phyloP scores from a whole-genome alignment of 768 basidiomycete species.

The Trametes villosa region DNA sequence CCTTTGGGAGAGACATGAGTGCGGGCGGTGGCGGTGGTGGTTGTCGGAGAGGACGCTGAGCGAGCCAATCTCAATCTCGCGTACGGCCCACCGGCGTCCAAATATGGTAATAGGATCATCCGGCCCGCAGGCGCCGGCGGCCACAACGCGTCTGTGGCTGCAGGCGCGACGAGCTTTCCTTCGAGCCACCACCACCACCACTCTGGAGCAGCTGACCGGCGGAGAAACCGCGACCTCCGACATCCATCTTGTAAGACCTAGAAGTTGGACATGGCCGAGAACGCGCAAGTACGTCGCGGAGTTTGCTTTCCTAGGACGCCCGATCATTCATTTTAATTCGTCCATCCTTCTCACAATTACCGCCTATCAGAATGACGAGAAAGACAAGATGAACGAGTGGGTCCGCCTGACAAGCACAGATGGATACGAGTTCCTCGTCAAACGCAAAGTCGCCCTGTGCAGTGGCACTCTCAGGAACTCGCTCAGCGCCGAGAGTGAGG shows the following conservation, averaged over 20 bases:
- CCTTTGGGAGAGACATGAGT: conserved; percentile 59
- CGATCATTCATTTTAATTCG: no score
- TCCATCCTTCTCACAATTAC: not conserved
- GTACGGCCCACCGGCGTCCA: not conserved
- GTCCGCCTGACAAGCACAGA: conserved; percentile 77
- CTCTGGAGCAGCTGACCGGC: no score
- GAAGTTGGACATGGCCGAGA: conserved; percentile 13
- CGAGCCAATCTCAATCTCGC: not conserved
- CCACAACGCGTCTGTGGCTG: no score
- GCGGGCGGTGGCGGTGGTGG: conserved; percentile 4
- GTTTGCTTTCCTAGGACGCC: conserved; percentile 7
- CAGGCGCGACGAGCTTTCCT: no score
- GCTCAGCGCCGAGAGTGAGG: conserved; percentile 72
- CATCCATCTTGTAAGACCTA: no score
- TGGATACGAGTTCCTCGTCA: conserved; percentile 81
- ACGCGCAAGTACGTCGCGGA: conserved; percentile 8
- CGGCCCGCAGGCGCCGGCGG: no score
- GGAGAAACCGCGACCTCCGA: no score
- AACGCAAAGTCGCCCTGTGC: conserved; percentile 70
- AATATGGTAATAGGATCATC: not conserved
- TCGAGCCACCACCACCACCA: no score
- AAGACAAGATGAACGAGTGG: conserved; percentile 56
- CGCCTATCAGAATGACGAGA: not conserved
- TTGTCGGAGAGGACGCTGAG: conserved; percentile 9
- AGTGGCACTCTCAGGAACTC: conserved; percentile 86